Conservation (phyloP, 495 filamentous ascomycete species). For the Penicillium lagena region DNA sequence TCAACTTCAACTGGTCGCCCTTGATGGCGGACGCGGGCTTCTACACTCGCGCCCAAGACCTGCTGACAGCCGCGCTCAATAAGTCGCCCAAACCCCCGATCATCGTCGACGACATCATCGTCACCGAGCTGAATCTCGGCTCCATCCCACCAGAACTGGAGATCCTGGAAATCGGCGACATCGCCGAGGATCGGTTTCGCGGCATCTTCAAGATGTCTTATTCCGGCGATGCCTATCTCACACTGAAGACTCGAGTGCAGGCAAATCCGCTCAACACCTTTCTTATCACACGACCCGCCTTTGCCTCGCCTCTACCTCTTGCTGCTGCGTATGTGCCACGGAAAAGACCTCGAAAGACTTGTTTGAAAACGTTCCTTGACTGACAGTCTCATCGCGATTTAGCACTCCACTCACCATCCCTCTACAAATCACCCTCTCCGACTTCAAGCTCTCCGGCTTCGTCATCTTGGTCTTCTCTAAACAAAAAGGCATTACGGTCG, state of each 20-base stretch:
- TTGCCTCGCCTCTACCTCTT: constrained; percentile 88
- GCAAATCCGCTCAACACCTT: constrained; percentile 97
- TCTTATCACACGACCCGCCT: constrained; percentile 80
- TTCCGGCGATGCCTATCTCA: constrained; percentile 88
- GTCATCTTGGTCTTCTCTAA: constrained; percentile 96
- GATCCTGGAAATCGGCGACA: constrained; percentile 92
- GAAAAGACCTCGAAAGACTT: not conserved
- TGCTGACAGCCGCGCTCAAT: constrained; percentile 91
- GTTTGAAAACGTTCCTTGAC: not conserved
- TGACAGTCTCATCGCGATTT: constrained; percentile 8
- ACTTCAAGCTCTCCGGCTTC: constrained; percentile 95
- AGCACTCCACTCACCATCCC: constrained; percentile 86
- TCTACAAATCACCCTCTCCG: constrained; percentile 89
- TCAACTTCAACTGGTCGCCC: constrained; percentile 99
- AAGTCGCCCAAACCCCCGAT: constrained; percentile 98
- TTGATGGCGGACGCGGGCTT: constrained; percentile 87
- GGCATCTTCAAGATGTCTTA: constrained; percentile 99
- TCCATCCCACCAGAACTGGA: constrained; percentile 87
- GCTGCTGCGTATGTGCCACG: constrained; percentile 63
- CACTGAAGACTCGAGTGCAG: constrained; percentile 90
- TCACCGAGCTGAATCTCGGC: constrained; percentile 94
- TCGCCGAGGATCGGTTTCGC: constrained; percentile 94
- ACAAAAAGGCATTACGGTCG: constrained; percentile 91
- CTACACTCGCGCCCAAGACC: constrained; percentile 85
- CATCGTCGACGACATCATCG: constrained; percentile 98